Conservation (phyloP, 371 early-diverging fungal species). For the Syncephalastrum contaminatum region DNA sequence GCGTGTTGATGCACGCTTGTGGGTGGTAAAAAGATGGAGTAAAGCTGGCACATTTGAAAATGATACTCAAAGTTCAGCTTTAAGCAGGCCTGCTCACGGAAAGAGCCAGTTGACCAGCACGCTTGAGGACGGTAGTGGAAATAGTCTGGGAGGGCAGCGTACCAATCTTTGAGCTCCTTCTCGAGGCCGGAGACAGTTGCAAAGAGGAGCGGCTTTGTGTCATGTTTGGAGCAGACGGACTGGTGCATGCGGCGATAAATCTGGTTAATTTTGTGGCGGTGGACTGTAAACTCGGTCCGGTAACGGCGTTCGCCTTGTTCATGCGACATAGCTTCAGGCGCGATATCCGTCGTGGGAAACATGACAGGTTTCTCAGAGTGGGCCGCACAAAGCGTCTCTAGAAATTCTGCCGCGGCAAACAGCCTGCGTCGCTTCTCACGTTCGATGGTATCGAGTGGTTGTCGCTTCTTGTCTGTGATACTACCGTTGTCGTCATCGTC, state of each 20-base stretch:
- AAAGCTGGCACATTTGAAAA: constrained; percentile 45
- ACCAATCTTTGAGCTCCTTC: constrained; percentile 41
- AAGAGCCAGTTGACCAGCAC: constrained; percentile 31
- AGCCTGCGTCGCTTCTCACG: constrained; percentile 31
- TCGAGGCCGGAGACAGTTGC: constrained; percentile 39
- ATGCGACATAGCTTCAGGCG: constrained; percentile 26
- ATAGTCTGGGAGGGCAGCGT: constrained; percentile 29
- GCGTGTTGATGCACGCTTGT: constrained; percentile 6
- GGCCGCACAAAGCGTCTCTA: constrained; percentile 39
- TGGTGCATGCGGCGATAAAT: constrained; percentile 42
- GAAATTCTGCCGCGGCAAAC: constrained; percentile 40
- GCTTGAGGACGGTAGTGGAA: constrained; percentile 29
- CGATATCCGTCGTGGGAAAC: constrained; percentile 29
- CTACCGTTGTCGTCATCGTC: neutral
- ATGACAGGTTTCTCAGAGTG: constrained; percentile 47
- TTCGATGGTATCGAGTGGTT: neutral
- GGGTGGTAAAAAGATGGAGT: constrained; percentile 34
- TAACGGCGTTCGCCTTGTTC: constrained; percentile 28
- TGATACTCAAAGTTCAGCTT: constrained; percentile 52
- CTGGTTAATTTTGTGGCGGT: constrained; percentile 38
- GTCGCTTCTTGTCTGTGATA: no score
- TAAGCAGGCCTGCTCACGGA: constrained; percentile 48
- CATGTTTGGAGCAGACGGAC: constrained; percentile 26
- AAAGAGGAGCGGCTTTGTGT: constrained; percentile 24
- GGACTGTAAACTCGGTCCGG: constrained; percentile 40